Evolutionary conservation across 768 basidiomycete species (phyloP), one percentile per base, ranked within the genome.

Genomic region (Leccinum pellstonianum): DNA sequence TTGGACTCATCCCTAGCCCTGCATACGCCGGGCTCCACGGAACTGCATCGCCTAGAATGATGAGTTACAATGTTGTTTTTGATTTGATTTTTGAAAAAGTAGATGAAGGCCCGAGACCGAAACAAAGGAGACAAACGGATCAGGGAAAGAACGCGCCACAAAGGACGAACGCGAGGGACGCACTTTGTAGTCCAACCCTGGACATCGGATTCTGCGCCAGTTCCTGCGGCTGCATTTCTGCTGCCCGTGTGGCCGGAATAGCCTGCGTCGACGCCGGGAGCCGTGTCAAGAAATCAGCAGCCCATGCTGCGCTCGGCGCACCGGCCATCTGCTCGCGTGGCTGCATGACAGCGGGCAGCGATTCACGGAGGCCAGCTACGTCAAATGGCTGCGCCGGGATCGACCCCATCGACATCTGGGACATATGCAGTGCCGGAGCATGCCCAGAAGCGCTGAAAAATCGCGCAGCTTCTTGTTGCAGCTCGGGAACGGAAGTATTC

Each of bases 381-480:
- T 91, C 86, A 67, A 87, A 91, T 3, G 82, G 63, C 25, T 76
- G 63, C 23, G 75, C 61, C 29, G 63, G 75, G 1, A 73, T 58
- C n/a, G 77, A 50, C 33, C 78, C 64, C 33, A 54, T 53, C 33
- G 55, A 9, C 29, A 49, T 49, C 54, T 64, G 62, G 21, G 57
- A 37, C 8, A 46, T 41, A 21, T 79, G 77, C 58, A 60, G 66
- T n/a, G 60, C 72, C 63, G 65, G 71, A 35, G 57, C 61, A 14
- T 60, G 60, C 15, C 62, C 63, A 31, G 66, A 62, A 33, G 66
- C 58, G 37, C 80, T 77, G 70, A 92, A 91, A 77, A 93, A 93
- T 46, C 77, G 82, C 15, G 86, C 79, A 5, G 86, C 89, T 67
- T 91, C 90, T 70, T 86, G 82, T 60, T 82, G 82, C 55, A 82